These are phyloP conservation scores for Neltuma alba DNA, from an alignment of 306 rosid species.

Conservation along the genomic window DNA sequence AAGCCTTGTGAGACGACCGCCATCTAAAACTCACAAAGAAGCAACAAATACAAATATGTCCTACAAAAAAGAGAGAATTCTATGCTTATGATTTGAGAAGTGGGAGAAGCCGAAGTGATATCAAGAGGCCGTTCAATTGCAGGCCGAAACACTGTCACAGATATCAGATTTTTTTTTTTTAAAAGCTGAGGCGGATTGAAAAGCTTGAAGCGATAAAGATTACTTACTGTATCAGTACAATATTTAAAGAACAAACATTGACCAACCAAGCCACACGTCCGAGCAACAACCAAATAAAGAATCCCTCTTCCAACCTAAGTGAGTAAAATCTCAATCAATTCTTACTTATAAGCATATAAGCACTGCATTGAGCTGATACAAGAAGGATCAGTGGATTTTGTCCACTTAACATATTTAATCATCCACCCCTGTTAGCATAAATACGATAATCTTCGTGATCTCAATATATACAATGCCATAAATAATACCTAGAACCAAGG, in stretches of 20 bases:
- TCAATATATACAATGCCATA: slow-evolving; percentile 5
- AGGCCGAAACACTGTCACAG: background rate
- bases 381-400: background rate
- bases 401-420: background rate
- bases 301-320: slow-evolving; percentile 22
- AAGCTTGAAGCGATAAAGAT: background rate
- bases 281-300: slow-evolving; percentile 18
- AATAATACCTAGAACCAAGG: background rate
- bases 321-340: slow-evolving; percentile 20
- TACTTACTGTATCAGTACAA: slow-evolving; percentile 9
- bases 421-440: background rate
- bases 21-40: background rate
- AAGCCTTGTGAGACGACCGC: background rate
- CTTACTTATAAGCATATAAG: background rate
- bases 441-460: background rate
- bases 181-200: background rate
- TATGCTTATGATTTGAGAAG: background rate
- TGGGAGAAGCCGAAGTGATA: background rate
- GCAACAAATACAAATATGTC: background rate
- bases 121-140: background rate
- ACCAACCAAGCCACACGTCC: slow-evolving; percentile 20
- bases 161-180: background rate
- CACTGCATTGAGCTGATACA: background rate
- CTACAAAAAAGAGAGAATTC: background rate
- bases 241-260: slow-evolving; percentile 19